Evolutionary conservation across 1,284 basidiomycete genomes (phyloP).

Genomic region (Amylostereum areolatum): DNA sequence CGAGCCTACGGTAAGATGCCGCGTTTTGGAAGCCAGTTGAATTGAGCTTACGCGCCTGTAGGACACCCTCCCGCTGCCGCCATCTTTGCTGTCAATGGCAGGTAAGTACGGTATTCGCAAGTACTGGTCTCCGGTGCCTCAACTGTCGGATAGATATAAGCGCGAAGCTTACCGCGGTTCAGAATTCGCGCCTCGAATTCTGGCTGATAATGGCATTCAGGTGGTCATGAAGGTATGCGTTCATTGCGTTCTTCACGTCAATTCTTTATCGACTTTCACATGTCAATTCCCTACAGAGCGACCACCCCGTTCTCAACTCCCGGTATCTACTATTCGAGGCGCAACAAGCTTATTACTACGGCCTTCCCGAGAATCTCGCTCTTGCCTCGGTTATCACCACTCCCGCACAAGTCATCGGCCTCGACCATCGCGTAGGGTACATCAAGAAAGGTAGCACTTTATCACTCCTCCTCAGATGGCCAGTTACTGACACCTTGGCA

Average conservation of each 20-base stretch:
- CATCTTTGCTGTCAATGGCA: slow-evolving; percentile 61
- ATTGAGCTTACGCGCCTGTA: slow-evolving; percentile 13
- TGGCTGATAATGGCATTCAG: slow-evolving; percentile 67
- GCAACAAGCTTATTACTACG: slow-evolving; percentile 82
- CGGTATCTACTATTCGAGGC: slow-evolving; percentile 81
- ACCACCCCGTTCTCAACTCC: slow-evolving; percentile 72
- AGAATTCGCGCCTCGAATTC: slow-evolving; percentile 78
- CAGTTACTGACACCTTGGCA: not conserved
- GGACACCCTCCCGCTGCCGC: slow-evolving; percentile 63
- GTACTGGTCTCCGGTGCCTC: slow-evolving; percentile 18
- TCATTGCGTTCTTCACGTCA: not conserved
- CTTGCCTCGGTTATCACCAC: slow-evolving; percentile 74
- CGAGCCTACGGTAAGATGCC: slow-evolving; percentile 53
- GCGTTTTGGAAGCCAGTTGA: slow-evolving; percentile 25
- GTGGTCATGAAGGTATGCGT: slow-evolving; percentile 70
- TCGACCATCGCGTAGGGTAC: slow-evolving; percentile 79
- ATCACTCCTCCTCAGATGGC: slow-evolving; percentile 12
- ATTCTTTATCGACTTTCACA: not conserved
- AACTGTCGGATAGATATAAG: slow-evolving; percentile 59
- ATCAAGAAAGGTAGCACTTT: slow-evolving; percentile 51
- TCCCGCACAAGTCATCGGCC: slow-evolving; percentile 71
- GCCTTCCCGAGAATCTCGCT: slow-evolving; percentile 52
- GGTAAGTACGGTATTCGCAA: slow-evolving; percentile 24
- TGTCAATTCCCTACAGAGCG: slow-evolving; percentile 42
- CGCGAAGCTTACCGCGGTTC: slow-evolving; percentile 82